Conservation (phyloP, 2,329 filamentous ascomycete genomes). For the Cercospora beticola region DNA sequence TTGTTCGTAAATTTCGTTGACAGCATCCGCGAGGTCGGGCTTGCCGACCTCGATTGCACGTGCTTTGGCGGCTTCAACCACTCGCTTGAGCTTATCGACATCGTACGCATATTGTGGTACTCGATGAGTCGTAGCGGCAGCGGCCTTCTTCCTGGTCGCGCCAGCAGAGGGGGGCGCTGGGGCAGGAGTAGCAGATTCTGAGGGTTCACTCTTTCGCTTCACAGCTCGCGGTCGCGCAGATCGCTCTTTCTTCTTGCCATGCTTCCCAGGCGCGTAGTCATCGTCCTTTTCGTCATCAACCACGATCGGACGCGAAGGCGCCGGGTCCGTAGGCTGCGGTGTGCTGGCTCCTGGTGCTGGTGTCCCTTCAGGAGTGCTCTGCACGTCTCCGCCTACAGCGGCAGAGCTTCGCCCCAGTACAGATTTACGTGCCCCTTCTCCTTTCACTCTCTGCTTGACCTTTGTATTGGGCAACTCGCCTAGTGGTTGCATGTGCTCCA, state of each 20-base stretch:
- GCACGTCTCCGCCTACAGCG: slow-evolving; percentile 42
- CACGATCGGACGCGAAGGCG: slow-evolving; percentile 34
- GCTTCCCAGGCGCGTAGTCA: slow-evolving; percentile 44
- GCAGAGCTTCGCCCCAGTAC: slow-evolving; percentile 45
- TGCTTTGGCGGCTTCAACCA: slow-evolving; percentile 46
- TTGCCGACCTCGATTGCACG: slow-evolving; percentile 42
- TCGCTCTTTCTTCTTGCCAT: slow-evolving; percentile 37
- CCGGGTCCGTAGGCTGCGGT: slow-evolving; percentile 42
- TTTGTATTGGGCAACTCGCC: slow-evolving; percentile 67
- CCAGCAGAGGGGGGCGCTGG: slow-evolving; percentile 10
- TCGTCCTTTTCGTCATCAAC: slow-evolving; percentile 49
- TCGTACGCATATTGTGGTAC: slow-evolving; percentile 24
- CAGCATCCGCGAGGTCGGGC: slow-evolving; percentile 41
- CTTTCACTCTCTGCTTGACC: slow-evolving; percentile 57
- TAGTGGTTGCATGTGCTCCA: slow-evolving; percentile 80
- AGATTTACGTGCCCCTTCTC: slow-evolving; percentile 45
- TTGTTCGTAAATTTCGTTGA: slow-evolving; percentile 46
- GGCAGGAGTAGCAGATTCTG: slow-evolving; percentile 25
- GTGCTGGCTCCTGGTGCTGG: slow-evolving; percentile 25
- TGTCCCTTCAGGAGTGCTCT: slow-evolving; percentile 47
- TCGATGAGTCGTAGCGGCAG: slow-evolving; percentile 5
- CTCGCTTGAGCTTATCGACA: slow-evolving; percentile 29
- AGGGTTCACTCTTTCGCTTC: slow-evolving; percentile 29
- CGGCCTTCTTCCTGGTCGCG: slow-evolving; percentile 4
- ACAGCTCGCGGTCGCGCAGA: slow-evolving; percentile 24